These are phyloP conservation scores for Cladosporium sp. DNA, from an alignment of 2,329 filamentous ascomycete genomes.

Conservation along the genomic window DNA sequence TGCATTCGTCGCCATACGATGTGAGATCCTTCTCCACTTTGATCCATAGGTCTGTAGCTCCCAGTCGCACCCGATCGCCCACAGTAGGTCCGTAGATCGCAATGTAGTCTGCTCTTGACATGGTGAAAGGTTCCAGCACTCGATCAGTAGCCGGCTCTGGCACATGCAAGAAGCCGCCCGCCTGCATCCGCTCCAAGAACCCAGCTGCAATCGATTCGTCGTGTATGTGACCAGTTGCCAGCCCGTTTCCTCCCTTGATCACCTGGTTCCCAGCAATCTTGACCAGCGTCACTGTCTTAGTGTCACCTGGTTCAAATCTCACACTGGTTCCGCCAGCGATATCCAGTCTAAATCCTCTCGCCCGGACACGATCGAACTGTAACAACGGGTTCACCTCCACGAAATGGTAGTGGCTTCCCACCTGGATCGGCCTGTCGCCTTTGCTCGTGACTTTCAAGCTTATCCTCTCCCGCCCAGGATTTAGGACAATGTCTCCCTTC, in stretches of 20 bases:
- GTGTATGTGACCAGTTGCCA: constrained; percentile 74
- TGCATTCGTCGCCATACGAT: constrained; percentile 86
- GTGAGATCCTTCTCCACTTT: constrained; percentile 85
- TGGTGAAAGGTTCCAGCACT: constrained; percentile 61
- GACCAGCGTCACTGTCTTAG: constrained; percentile 84
- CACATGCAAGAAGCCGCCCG: constrained; percentile 75
- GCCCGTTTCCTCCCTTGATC: constrained; percentile 79
- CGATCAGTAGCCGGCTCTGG: constrained; percentile 63
- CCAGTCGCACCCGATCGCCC: constrained; percentile 80
- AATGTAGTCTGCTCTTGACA: constrained; percentile 77
- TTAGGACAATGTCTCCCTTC: constrained; percentile 65
- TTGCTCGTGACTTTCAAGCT: constrained; percentile 76
- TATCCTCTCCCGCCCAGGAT: constrained; percentile 71
- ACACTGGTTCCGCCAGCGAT: constrained; percentile 90
- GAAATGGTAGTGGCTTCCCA: constrained; percentile 94
- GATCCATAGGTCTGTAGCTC: constrained; percentile 85
- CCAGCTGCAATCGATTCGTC: constrained; percentile 59
- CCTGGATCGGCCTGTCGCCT: constrained; percentile 86
- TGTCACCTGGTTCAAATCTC: constrained; percentile 90
- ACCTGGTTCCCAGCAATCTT: constrained; percentile 79
- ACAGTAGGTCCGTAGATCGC: constrained; percentile 92
- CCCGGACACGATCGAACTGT: constrained; percentile 78
- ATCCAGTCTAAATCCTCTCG: constrained; percentile 84
- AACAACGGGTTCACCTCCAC: constrained; percentile 90
- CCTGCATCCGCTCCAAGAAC: constrained; percentile 66